Conservation (phyloP, 805 yeast genomes). For the Sugiyamaella smithiae region DNA sequence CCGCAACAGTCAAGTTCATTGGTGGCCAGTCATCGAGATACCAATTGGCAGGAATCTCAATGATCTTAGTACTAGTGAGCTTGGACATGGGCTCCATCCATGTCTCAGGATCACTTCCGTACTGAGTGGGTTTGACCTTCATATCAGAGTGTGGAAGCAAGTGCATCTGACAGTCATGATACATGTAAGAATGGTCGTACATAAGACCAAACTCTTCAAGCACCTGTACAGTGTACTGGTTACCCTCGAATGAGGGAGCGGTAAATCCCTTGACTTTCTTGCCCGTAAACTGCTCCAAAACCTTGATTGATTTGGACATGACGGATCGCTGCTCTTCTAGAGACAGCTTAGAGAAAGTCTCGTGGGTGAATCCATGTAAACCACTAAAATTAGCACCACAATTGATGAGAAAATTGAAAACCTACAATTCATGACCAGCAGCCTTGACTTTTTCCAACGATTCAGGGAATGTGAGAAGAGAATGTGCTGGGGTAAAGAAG, state of each 20-base stretch:
- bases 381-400: constrained; percentile 23
- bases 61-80: constrained; percentile 35
- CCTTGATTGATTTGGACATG: constrained; percentile 34
- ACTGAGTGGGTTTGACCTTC: constrained; percentile 35
- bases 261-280: constrained; percentile 38
- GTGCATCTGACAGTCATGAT: constrained; percentile 38
- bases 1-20: constrained; percentile 25
- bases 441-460: constrained; percentile 36
- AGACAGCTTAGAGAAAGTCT: constrained; percentile 37
- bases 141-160: constrained; percentile 39
- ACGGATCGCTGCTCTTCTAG: constrained; percentile 37
- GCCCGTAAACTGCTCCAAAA: constrained; percentile 36
- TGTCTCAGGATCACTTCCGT: constrained; percentile 22
- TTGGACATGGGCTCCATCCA: constrained; percentile 39
- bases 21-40: constrained; percentile 40
- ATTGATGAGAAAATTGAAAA: neutral
- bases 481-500: constrained; percentile 40
- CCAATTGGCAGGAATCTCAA: constrained; percentile 41
- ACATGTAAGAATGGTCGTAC: constrained; percentile 38
- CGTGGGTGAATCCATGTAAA: constrained; percentile 39
- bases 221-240: constrained; percentile 35
- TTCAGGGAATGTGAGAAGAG: constrained; percentile 39
- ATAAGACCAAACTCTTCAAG: constrained; percentile 37
- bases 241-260: constrained; percentile 41
- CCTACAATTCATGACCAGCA: constrained; percentile 33